Evolutionary conservation across 83 land plant genomes (phyloP).

Genomic region (Thuja plicata): DNA sequence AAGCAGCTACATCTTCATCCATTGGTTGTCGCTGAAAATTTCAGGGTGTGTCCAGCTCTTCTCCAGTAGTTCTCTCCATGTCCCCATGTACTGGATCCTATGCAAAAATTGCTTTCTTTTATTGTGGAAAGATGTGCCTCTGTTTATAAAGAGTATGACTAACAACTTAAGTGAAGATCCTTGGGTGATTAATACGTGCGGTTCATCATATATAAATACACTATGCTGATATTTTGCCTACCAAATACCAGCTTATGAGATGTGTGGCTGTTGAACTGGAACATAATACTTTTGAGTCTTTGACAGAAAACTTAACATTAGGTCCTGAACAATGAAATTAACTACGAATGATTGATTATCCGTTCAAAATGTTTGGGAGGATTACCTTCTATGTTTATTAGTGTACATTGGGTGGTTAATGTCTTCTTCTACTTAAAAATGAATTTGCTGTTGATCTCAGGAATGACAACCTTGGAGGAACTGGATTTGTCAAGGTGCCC

Average conservation of each 20-base stretch:
- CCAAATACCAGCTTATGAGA: neutral
- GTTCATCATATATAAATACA: neutral
- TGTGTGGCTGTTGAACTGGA: neutral
- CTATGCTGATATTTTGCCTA: conserved; percentile 11
- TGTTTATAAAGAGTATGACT: neutral
- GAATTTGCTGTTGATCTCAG: conserved; percentile 35
- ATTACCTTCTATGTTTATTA: neutral
- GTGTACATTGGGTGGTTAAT: conserved; percentile 7
- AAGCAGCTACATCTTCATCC: no score
- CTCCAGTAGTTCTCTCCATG: neutral
- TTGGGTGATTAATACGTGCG: neutral
- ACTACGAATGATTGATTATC: neutral
- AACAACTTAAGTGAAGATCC: neutral
- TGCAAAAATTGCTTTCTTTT: neutral
- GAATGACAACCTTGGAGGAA: conserved; percentile 68
- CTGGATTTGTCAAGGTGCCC: conserved; percentile 74
- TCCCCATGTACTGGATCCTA: neutral
- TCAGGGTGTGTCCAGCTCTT: neutral
- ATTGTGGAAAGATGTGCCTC: conserved; percentile 6
- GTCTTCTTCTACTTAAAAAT: neutral
- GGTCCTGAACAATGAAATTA: neutral
- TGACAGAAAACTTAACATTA: neutral
- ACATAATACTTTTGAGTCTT: neutral
- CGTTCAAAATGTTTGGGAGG: neutral
- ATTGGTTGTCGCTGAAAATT: neutral